Conservation (phyloP, 2,329 filamentous ascomycete species). For the Knufia fluminis region DNA sequence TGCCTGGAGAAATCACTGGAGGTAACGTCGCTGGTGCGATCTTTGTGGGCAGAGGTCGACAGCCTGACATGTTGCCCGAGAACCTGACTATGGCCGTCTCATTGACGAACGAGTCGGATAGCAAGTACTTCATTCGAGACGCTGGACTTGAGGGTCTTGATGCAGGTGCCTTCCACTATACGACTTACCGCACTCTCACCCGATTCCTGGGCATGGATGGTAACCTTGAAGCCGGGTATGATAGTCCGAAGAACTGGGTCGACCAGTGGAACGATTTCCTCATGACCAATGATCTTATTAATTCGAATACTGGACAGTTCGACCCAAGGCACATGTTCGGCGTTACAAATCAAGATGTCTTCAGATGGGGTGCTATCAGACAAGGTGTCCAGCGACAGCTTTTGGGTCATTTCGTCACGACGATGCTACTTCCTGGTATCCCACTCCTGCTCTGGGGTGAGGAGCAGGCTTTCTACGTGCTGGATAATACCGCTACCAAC, state of each 20-base stretch:
- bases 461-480: slow-evolving; percentile 55
- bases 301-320: slow-evolving; percentile 51
- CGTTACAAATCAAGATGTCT: slow-evolving; percentile 57
- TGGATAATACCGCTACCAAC: slow-evolving; percentile 55
- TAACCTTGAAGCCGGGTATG: slow-evolving; percentile 45
- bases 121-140: slow-evolving; percentile 44
- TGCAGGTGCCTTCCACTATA: slow-evolving; percentile 54
- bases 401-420: slow-evolving; percentile 50
- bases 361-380: slow-evolving; percentile 52
- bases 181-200: slow-evolving; percentile 53
- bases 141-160: slow-evolving; percentile 43
- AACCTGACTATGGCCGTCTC: slow-evolving; percentile 42
- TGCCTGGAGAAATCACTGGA: slow-evolving; percentile 55
- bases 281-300: slow-evolving; percentile 50
- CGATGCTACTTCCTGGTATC: slow-evolving; percentile 52
- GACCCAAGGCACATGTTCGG: slow-evolving; percentile 58
- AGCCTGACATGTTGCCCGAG: slow-evolving; percentile 44
- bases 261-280: slow-evolving; percentile 48
- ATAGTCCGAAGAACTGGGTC: slow-evolving; percentile 47
- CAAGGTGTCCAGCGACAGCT: slow-evolving; percentile 50
- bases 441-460: slow-evolving; percentile 55
- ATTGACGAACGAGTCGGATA: slow-evolving; percentile 36
- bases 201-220: slow-evolving; percentile 54
- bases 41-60: slow-evolving; percentile 53
- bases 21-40: slow-evolving; percentile 53